Conservation (phyloP, 2,329 filamentous ascomycete species). For the Plectosphaerella plurivora region DNA sequence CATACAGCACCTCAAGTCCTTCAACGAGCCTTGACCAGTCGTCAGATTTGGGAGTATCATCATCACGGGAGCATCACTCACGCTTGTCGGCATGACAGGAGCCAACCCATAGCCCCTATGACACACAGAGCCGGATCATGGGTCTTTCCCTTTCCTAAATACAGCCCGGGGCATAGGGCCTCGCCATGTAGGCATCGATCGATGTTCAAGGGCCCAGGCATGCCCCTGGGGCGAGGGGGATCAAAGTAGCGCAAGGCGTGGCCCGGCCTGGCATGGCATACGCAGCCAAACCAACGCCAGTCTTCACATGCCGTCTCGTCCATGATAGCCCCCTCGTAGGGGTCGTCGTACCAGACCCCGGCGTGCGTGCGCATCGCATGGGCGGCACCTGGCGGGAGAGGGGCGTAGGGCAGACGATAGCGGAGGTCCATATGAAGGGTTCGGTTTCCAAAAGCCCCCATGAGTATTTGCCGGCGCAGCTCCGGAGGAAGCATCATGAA, state of each 20-base stretch:
- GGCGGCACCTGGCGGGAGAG: not conserved
- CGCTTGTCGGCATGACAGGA: not conserved
- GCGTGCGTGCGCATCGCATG: too few relatives aligned
- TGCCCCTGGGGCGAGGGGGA: not conserved
- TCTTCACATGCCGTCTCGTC: not conserved
- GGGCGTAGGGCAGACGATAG: not conserved
- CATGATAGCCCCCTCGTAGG: not conserved
- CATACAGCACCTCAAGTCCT: not conserved
- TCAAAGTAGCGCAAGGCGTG: not conserved
- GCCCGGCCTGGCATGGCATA: not conserved
- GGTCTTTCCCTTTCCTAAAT: too few relatives aligned
- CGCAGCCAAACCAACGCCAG: not conserved
- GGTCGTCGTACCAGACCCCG: too few relatives aligned
- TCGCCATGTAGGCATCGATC: too few relatives aligned
- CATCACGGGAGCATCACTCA: not conserved
- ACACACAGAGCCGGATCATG: not conserved
- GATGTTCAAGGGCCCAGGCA: too few relatives aligned
- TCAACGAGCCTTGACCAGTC: not conserved
- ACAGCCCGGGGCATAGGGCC: too few relatives aligned
- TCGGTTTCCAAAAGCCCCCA: not conserved
- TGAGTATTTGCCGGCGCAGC: not conserved
- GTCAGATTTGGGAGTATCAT: too few relatives aligned
- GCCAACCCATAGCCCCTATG: not conserved
- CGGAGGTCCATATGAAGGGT: not conserved
- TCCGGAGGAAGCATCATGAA: not conserved